Evolutionary conservation across 2,329 filamentous ascomycete genomes (phyloP).

Genomic region (Exserohilum rostratum): DNA sequence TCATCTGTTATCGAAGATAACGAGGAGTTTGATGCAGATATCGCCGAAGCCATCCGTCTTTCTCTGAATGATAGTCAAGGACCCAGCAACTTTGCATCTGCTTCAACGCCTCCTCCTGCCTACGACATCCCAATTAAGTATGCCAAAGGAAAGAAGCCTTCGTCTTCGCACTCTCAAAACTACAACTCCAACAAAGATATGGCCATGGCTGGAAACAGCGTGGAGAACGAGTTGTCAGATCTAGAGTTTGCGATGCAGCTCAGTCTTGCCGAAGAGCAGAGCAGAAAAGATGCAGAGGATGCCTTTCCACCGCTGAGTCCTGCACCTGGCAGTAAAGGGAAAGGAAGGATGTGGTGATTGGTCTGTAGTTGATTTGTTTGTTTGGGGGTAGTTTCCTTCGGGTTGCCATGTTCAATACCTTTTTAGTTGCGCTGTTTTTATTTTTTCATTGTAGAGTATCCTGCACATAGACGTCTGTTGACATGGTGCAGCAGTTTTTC

Average conservation of each 20-base stretch:
- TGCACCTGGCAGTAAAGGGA: constrained; percentile 30
- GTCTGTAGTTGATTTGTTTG: neutral
- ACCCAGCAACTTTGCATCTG: constrained; percentile 15
- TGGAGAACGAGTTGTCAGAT: constrained; percentile 58
- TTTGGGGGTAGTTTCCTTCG: neutral
- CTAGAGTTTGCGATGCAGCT: constrained; percentile 67
- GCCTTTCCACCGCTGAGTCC: constrained; percentile 41
- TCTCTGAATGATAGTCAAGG: constrained; percentile 46
- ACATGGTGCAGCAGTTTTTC: neutral
- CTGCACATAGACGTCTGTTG: neutral
- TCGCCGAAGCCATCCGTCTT: constrained; percentile 67
- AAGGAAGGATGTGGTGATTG: constrained; percentile 34
- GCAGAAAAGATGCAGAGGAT: constrained; percentile 45
- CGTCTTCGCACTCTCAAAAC: constrained; percentile 26
- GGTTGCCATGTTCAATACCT: neutral
- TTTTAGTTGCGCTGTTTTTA: neutral
- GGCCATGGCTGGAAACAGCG: constrained; percentile 45
- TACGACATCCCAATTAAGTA: constrained; percentile 57
- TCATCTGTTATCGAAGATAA: constrained; percentile 47
- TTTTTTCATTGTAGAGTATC: neutral
- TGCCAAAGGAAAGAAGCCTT: constrained; percentile 47
- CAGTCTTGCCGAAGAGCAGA: constrained; percentile 65
- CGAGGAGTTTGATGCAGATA: constrained; percentile 61
- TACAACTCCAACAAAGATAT: constrained; percentile 37
- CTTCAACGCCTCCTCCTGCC: constrained; percentile 17